These are phyloP conservation scores for Podosphaera aphanis DNA, from an alignment of 2,329 filamentous ascomycete genomes.

Conservation along the genomic window DNA sequence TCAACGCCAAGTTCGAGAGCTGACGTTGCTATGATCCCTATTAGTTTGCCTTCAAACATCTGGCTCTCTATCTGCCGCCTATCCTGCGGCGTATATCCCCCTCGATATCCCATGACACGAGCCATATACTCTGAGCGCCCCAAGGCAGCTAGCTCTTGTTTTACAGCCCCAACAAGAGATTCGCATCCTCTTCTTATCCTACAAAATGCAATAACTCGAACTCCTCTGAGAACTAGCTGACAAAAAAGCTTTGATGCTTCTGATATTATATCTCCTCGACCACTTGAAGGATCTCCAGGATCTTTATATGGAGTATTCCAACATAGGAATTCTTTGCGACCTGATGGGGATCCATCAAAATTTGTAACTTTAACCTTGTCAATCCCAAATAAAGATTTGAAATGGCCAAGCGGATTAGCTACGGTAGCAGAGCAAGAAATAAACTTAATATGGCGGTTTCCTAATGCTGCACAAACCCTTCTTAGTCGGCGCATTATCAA, in stretches of 20 bases:
- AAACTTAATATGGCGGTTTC: constrained; percentile 67
- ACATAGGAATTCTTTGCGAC: constrained; percentile 82
- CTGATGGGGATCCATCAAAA: constrained; percentile 79
- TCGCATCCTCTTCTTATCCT: constrained; percentile 75
- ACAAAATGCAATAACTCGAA: constrained; percentile 83
- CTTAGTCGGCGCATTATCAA: constrained; percentile 81
- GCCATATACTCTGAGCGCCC: constrained; percentile 52
- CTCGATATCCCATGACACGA: constrained; percentile 84
- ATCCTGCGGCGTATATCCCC: constrained; percentile 84
- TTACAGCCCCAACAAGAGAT: constrained; percentile 56
- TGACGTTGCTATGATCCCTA: constrained; percentile 83
- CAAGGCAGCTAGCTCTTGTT: constrained; percentile 47
- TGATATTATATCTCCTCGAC: constrained; percentile 56
- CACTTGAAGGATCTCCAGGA: constrained; percentile 63
- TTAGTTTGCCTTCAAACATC: constrained; percentile 88
- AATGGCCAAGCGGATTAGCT: constrained; percentile 75
- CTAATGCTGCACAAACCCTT: constrained; percentile 70
- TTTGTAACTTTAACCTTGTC: constrained; percentile 62
- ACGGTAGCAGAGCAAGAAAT: constrained; percentile 94
- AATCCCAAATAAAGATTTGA: constrained; percentile 81
- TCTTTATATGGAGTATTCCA: constrained; percentile 97
- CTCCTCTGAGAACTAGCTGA: constrained; percentile 66
- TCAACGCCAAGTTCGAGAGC: constrained; percentile 87
- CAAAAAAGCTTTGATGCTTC: constrained; percentile 85
- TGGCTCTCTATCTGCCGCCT: constrained; percentile 70